A percentile compares a stretch with the other conserved stretches of the same genome.
Evolutionary conservation across 768 basidiomycete species (phyloP).

Genomic region (Mycena albidolilacea): DNA sequence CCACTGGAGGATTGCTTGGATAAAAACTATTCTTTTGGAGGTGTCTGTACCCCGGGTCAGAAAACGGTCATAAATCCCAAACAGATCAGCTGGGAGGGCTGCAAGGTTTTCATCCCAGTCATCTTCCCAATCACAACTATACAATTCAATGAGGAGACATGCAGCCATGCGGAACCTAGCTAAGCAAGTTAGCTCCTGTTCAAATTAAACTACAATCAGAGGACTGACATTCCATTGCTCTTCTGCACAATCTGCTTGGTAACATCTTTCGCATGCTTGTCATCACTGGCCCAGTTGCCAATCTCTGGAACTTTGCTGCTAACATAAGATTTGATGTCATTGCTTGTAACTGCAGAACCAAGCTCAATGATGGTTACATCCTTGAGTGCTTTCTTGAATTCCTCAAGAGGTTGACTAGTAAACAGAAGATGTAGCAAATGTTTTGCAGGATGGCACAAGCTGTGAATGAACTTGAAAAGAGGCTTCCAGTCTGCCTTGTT

Average conservation of each 20-base stretch:
- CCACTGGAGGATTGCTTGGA: neutral
- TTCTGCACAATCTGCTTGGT: conserved; percentile 1
- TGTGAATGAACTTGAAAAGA: no score
- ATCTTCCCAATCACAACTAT: neutral
- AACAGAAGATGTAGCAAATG: neutral
- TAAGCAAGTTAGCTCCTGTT: neutral
- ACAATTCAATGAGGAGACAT: conserved; percentile 1
- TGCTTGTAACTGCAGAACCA: neutral
- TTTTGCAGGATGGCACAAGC: neutral
- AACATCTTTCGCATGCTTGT: neutral
- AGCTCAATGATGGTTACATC: neutral
- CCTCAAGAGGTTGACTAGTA: neutral
- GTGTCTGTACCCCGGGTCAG: neutral
- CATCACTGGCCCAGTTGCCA: neutral
- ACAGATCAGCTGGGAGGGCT: neutral
- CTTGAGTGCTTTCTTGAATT: neutral
- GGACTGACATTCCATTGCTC: conserved; percentile 2
- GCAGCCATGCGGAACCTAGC: neutral
- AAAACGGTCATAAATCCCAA: neutral
- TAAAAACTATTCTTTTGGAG: neutral
- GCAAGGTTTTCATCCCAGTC: neutral
- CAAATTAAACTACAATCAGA: neutral
- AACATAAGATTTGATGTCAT: conserved; percentile 5
- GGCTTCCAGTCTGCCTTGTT: no score
- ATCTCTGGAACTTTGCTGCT: neutral